Evolutionary conservation across 805 yeast genomes (phyloP).

Genomic region (Kodamaea leandrae): DNA sequence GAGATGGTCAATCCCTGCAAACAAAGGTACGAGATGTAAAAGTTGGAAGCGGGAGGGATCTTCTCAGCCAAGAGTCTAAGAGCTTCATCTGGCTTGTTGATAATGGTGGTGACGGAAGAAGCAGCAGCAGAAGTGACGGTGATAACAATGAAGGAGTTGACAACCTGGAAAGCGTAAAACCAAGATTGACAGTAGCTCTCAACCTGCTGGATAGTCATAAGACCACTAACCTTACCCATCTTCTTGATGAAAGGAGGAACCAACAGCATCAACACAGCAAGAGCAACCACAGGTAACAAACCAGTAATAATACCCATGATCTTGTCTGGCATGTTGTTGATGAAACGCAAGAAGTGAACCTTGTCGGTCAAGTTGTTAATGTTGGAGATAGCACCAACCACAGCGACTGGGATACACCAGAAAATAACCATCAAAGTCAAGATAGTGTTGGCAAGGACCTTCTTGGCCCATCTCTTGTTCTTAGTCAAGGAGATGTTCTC

Average conservation of each 20-base stretch:
- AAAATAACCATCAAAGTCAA: slow-evolving; percentile 65
- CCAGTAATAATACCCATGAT: slow-evolving; percentile 29
- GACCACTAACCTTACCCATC: slow-evolving; percentile 26
- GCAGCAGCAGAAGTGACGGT: slow-evolving; percentile 35
- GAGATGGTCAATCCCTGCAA: slow-evolving; percentile 26
- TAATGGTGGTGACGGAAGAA: slow-evolving; percentile 16
- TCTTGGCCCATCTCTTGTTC: slow-evolving; percentile 55
- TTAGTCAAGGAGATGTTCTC: slow-evolving; percentile 60
- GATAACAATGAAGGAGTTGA: slow-evolving; percentile 23
- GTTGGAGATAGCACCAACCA: slow-evolving; percentile 31
- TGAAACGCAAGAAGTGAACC: slow-evolving; percentile 24
- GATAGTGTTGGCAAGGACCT: slow-evolving; percentile 57
- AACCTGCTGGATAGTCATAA: slow-evolving; percentile 24
- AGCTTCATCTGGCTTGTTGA: slow-evolving; percentile 15
- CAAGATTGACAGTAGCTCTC: slow-evolving; percentile 28
- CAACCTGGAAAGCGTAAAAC: slow-evolving; percentile 32
- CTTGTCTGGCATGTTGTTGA: slow-evolving; percentile 23
- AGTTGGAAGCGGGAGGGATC: slow-evolving; percentile 27
- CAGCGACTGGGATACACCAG: slow-evolving; percentile 68
- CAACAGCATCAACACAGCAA: slow-evolving; percentile 29
- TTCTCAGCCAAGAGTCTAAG: slow-evolving; percentile 21
- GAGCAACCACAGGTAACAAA: slow-evolving; percentile 25
- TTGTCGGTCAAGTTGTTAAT: slow-evolving; percentile 24
- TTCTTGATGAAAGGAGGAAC: slow-evolving; percentile 27
- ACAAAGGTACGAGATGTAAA: slow-evolving; percentile 25